These are phyloP conservation scores for Bipolaris gigantea DNA, from an alignment of 2,329 filamentous ascomycete genomes.

Conservation along the genomic window DNA sequence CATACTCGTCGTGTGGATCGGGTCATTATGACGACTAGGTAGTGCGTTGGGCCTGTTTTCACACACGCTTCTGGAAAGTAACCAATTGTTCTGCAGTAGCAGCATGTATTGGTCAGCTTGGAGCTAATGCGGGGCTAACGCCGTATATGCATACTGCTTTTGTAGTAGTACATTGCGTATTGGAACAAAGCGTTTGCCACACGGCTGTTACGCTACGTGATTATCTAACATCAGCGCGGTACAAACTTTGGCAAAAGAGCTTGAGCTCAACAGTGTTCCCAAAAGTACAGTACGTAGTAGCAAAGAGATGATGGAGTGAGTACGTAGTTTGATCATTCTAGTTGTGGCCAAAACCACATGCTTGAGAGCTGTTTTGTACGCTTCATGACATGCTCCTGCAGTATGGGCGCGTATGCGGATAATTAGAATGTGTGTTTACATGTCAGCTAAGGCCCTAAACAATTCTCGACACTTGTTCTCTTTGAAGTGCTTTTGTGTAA, in stretches of 20 bases:
- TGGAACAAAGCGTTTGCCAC: neutral
- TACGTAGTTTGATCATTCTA: no score
- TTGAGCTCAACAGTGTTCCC: no score
- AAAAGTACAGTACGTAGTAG: no score
- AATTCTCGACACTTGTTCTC: neutral
- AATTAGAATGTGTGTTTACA: neutral
- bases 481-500: neutral
- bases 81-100: neutral
- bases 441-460: neutral
- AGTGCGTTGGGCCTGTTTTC: neutral
- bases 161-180: neutral
- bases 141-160: neutral
- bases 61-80: neutral
- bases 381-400: neutral
- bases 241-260: neutral
- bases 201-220: neutral
- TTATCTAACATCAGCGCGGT: neutral
- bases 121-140: neutral
- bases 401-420: neutral
- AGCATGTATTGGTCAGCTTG: neutral
- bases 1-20: neutral
- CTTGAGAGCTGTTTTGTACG: neutral
- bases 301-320: no score
- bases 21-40: neutral
- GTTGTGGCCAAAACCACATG: no score